These are phyloP conservation scores for Ustanciosporium gigantosporum DNA, from an alignment of 1,284 basidiomycete species.

Conservation along the genomic window DNA sequence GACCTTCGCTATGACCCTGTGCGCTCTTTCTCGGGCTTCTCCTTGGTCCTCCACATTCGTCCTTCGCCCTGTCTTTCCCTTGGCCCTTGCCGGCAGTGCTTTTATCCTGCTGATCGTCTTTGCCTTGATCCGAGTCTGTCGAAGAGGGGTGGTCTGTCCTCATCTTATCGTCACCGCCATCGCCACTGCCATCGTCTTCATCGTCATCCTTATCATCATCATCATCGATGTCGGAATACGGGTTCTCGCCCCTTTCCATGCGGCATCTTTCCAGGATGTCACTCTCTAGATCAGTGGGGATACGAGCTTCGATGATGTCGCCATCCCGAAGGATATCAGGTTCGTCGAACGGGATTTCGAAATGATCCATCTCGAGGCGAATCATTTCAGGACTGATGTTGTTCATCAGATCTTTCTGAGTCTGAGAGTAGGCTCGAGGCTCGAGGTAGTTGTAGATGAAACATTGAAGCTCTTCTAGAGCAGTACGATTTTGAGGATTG, in stretches of 20 bases:
- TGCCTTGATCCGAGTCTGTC: neutral
- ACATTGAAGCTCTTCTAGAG: conserved; percentile 8
- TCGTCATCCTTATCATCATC: neutral
- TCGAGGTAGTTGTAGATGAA: conserved; percentile 13
- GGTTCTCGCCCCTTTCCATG: too few species aligned
- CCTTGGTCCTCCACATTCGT: too few species aligned
- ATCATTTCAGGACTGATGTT: neutral
- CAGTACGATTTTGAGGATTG: conserved; percentile 1
- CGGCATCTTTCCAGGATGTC: too few species aligned
- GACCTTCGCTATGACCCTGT: too few species aligned
- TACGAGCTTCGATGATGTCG: conserved; percentile 15
- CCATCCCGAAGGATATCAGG: conserved; percentile 29
- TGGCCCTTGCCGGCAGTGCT: neutral
- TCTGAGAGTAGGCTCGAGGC: neutral
- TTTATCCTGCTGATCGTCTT: neutral
- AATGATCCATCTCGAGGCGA: conserved; percentile 13
- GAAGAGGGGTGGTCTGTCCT: too few species aligned
- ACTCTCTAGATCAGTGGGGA: neutral
- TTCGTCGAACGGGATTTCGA: conserved; percentile 30
- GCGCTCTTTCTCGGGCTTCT: too few species aligned
- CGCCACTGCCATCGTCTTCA: conserved; percentile 1
- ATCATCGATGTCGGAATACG: too few species aligned
- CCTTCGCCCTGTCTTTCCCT: too few species aligned
- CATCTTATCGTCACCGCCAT: conserved; percentile 1
- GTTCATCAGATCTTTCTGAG: conserved; percentile 2